Base-by-base conservation (phyloP, 306 rosid genomes). In the Alnus glutinosa region DNA sequence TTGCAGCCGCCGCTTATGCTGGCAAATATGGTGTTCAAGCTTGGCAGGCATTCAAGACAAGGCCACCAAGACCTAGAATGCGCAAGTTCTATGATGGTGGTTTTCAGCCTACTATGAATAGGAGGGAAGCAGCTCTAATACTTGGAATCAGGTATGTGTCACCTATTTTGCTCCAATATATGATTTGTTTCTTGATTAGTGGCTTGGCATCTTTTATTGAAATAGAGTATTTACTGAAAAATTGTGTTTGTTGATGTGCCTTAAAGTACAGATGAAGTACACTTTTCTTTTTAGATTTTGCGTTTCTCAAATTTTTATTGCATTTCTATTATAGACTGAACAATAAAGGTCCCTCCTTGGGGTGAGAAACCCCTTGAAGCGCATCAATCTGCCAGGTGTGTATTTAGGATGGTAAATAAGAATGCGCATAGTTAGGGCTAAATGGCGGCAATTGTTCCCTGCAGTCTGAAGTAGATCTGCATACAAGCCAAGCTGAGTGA, bases 1-100 rank as follows among this genome's bases (percentile, higher is more conserved):
- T 92, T 49, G 98, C 98, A 46, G 98, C 96, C 1, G 88, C 96
- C 68, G 98, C 98, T 57, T 92, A 87, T 82, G 98, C 90, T 0
- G 93, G 90, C n/a, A 88, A 81, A 71, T 90, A 83, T 79, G 76
- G 96, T n/a, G 87, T 94, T 51, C 80, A 37, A 66, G 96, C 97
- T 79, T 94, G 97, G 98, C 92, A 92, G 76, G 92, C 94, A 70
- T 84, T 92, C 84, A 90, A 87, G 85, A 87, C 94, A 77, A 83
- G 91, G 59, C 91, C 91, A 1, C 82, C 87, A 3, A 48, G 79
- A 0, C 89, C 90, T 19, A 70, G 64, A 23, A 14, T 92, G 79
- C 92, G 96, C 3, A 92, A 76, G 75, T 92, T 90, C 83, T 94
- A 94, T 52, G 90, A 92, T 46, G 97, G 98, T 47, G 98, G 97